Evolutionary conservation across 805 yeast species (phyloP).

Genomic region (Candida lessepsii): DNA sequence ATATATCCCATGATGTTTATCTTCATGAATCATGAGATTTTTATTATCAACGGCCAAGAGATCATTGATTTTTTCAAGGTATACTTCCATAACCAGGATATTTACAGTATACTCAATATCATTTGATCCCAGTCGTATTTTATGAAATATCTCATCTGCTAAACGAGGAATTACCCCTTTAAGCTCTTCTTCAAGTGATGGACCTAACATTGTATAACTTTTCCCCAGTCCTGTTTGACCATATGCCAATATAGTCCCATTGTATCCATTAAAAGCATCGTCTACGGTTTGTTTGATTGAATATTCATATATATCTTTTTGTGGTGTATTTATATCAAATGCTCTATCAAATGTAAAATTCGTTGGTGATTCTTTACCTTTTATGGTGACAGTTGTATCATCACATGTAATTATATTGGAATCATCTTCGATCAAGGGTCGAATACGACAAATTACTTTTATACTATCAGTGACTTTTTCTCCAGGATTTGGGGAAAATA

Average conservation of each 20-base stretch:
- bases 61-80: conserved; percentile 75
- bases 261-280: conserved; percentile 71
- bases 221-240: conserved; percentile 83
- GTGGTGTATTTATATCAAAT: conserved; percentile 51
- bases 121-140: conserved; percentile 43
- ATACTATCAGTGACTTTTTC: conserved; percentile 34
- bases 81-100: conserved; percentile 77
- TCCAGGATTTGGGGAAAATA: not conserved
- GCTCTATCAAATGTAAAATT: conserved; percentile 65
- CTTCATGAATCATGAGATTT: conserved; percentile 57
- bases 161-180: conserved; percentile 74
- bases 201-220: conserved; percentile 75
- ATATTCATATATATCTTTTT: conserved; percentile 56
- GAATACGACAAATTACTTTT: conserved; percentile 69
- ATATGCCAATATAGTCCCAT: conserved; percentile 74
- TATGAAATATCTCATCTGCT: conserved; percentile 60
- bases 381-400: conserved; percentile 25
- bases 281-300: conserved; percentile 62
- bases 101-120: conserved; percentile 64
- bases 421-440: conserved; percentile 47
- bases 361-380: conserved; percentile 24
- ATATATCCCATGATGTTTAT: conserved; percentile 59
- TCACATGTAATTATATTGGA: conserved; percentile 9
- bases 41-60: conserved; percentile 47
- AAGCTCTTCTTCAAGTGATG: conserved; percentile 29